Conservation (phyloP, 2,329 filamentous ascomycete species). For the Apiospora saccharicola region DNA sequence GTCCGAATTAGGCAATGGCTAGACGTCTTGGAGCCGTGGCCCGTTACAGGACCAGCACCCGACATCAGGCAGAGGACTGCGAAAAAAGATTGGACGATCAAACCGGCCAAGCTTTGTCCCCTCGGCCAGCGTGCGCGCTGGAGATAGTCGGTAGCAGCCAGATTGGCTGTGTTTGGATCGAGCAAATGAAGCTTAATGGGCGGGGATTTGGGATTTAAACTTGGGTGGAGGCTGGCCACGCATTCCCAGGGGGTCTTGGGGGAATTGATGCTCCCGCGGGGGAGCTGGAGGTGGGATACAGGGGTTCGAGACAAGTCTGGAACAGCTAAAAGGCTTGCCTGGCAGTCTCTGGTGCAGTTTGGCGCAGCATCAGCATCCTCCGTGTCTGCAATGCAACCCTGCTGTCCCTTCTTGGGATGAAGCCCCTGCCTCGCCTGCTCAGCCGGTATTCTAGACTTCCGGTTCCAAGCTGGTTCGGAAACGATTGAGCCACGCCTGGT, state of each 20-base stretch:
- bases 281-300: slow-evolving; percentile 29
- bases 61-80: not conserved
- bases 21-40: slow-evolving; percentile 22
- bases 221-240: slow-evolving; percentile 25
- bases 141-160: not conserved
- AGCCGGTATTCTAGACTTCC: slow-evolving; percentile 33
- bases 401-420: slow-evolving; percentile 17
- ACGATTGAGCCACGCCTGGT: slow-evolving; percentile 23
- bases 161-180: slow-evolving; percentile 4
- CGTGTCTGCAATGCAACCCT: slow-evolving; percentile 30
- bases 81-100: slow-evolving; percentile 18
- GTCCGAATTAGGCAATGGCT: slow-evolving; percentile 25
- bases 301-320: slow-evolving; percentile 43
- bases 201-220: not conserved
- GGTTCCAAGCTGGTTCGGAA: slow-evolving; percentile 35
- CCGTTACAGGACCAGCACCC: slow-evolving; percentile 15
- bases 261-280: slow-evolving; percentile 25
- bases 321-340: slow-evolving; percentile 31
- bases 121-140: not conserved
- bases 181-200: slow-evolving; percentile 25
- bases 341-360: not conserved
- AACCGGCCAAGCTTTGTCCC: slow-evolving; percentile 22
- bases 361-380: not conserved
- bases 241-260: slow-evolving; percentile 30
- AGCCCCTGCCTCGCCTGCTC: slow-evolving; percentile 15